Evolutionary conservation across 176 grass and related monocot genomes (phyloP), one percentile per base, ranked within the genome.

Genomic region (Zea luxurians): DNA sequence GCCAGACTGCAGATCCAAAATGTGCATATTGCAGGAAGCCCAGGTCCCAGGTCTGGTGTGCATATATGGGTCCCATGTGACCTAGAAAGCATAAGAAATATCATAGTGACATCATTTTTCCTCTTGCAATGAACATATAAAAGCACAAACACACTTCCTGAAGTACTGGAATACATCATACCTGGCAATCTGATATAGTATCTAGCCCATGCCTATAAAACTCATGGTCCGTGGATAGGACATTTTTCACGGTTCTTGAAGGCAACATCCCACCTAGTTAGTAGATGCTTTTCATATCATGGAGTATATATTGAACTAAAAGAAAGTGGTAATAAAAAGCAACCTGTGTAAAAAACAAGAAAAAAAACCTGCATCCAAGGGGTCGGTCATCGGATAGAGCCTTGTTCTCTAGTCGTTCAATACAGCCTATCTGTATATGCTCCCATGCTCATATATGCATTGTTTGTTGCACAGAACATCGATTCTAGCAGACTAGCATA

Each of bases 311-410:
- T 46, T 67, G 58, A 68, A 61, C 58, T 8, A 78, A 44, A 37
- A 2, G 46, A 15, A 66, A 45, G n/a, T 40, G 18, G 17, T 52
- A 85, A 38, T 38, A 13, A 45, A 66, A 55, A 76, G 8, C 64
- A 71, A 59, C 58, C 49, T 52, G 42, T 69, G 43, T 44, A 42
- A 13, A 50, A 46, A 46, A 38, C 3, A 38, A 48, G 35, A 20
- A 81, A 80, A 53, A 72, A 42, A 61, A 89, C 87, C 87, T 89
- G 78, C 82, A 89, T 85, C 87, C 87, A 66, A 89, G 87, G 34
- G 87, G 78, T n/a, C 52, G 67, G 6, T 85, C 60, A 77, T 44
- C 20, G 7, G 54, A 45, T 70, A 73, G 40, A 52, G 59, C 43
- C 43, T 85, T 89, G 43, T 85, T 65, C 65, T 78, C 82, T 58